A percentile compares a stretch with the other conserved stretches of the same genome.
These are phyloP conservation scores for Apiotrichum gamsii DNA, from an alignment of 1,284 basidiomycete genomes.

Conservation along the genomic window DNA sequence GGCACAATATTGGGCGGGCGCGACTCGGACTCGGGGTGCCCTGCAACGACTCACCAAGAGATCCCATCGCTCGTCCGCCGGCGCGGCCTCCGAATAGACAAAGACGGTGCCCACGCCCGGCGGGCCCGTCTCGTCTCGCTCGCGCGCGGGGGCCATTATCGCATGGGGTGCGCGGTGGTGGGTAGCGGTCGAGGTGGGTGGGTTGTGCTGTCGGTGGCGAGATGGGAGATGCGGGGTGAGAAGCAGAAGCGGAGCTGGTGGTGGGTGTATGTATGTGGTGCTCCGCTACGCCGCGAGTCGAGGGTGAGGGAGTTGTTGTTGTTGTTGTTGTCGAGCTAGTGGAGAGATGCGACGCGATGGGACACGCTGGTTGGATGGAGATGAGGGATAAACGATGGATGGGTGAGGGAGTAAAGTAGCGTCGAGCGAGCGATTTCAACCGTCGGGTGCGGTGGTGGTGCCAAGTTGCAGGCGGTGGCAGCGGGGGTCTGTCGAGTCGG, in stretches of 20 bases:
- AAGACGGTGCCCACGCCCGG: conserved; percentile 38
- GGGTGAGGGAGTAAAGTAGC: too few species aligned
- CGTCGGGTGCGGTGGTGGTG: too few species aligned
- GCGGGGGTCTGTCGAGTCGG: too few species aligned
- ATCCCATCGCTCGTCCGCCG: conserved; percentile 11
- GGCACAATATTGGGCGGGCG: not conserved
- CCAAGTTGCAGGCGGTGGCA: too few species aligned
- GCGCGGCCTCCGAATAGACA: conserved; percentile 22
- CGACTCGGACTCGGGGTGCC: not conserved
- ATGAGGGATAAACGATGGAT: too few species aligned
- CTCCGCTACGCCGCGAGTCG: not conserved
- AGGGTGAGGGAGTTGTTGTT: too few species aligned
- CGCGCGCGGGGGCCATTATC: conserved; percentile 8
- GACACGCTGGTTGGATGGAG: too few species aligned
- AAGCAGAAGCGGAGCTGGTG: not conserved
- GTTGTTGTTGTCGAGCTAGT: too few species aligned
- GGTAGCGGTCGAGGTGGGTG: too few species aligned
- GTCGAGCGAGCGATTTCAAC: too few species aligned
- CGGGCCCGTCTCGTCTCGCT: conserved; percentile 23
- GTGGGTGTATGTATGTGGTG: not conserved
- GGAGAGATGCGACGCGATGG: too few species aligned
- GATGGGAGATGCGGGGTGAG: not conserved
- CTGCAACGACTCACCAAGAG: conserved; percentile 9
- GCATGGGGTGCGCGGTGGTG: conserved; percentile 1
- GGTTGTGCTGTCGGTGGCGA: too few species aligned